phyloP scores from a whole-genome alignment of 2,329 filamentous ascomycete species.

The Trichophyton rubrum region DNA sequence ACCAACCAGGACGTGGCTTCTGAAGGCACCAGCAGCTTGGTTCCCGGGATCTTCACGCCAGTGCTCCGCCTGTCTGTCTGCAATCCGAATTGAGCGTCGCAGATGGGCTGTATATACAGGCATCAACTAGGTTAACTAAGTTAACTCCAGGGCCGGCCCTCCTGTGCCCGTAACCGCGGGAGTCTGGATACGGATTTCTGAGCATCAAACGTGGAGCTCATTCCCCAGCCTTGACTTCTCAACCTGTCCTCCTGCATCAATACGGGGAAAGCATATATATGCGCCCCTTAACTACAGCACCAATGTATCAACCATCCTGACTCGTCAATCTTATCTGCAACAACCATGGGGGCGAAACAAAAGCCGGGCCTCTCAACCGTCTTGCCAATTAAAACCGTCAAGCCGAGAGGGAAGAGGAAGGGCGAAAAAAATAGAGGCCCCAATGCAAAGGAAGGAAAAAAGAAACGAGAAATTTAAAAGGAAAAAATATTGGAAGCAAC shows the following conservation, averaged over 20 bases:
- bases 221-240: neutral
- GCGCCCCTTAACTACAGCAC: neutral
- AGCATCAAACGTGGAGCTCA: neutral
- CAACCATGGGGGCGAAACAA: neutral
- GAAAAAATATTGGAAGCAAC: no score
- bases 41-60: conserved; percentile 1
- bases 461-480: neutral
- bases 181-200: neutral
- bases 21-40: neutral
- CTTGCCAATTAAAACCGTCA: neutral
- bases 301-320: neutral
- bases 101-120: neutral
- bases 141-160: neutral
- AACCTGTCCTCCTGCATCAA: neutral
- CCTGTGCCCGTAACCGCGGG: neutral
- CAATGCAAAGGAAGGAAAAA: neutral
- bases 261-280: neutral
- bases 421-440: neutral
- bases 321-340: neutral
- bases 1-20: neutral
- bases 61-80: neutral
- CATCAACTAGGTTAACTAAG: no score
- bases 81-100: neutral
- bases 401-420: neutral
- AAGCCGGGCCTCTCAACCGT: neutral